These are phyloP conservation scores for Akanthomyces lecanii DNA, from an alignment of 2,329 filamentous ascomycete genomes.

Conservation along the genomic window DNA sequence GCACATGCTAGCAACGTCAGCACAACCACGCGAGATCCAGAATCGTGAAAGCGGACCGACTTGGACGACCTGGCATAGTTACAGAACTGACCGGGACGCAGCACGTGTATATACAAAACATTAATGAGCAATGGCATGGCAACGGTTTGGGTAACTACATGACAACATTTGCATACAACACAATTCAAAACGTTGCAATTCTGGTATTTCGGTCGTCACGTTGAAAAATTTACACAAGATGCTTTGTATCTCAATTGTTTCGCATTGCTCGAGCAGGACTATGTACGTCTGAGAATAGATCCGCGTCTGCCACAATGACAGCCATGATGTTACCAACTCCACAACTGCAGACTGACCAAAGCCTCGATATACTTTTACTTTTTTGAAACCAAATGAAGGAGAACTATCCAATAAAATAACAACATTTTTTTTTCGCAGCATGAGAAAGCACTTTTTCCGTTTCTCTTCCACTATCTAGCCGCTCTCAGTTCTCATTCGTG, in stretches of 20 bases:
- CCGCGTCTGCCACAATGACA: not conserved
- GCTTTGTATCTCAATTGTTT: not conserved
- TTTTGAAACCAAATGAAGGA: not conserved
- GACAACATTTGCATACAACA: not conserved
- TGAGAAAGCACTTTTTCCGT: not conserved
- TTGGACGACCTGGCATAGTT: not conserved
- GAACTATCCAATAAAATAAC: not conserved
- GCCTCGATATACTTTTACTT: slow-evolving; percentile 1
- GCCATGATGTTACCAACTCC: not conserved
- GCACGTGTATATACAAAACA: not conserved
- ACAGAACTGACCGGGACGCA: not conserved
- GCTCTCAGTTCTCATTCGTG: too few species aligned
- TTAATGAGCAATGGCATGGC: not conserved
- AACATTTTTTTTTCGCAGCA: not conserved
- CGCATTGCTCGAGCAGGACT: not conserved
- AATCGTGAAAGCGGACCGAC: slow-evolving; percentile 10
- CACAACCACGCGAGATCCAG: slow-evolving; percentile 27
- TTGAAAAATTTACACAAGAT: too few species aligned
- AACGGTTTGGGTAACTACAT: not conserved
- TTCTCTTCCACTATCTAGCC: not conserved
- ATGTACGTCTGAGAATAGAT: not conserved
- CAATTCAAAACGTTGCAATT: not conserved
- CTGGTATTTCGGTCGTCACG: not conserved
- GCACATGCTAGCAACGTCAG: slow-evolving; percentile 84
- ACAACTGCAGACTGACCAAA: not conserved